Percentiles rank a stretch among this genome's conserved stretches.
Conservation (phyloP, 176 grass and related monocot species). For the sorghum (Sorghum bicolor) region Sorghum_bicolor_NCBIv3 NC_012872.2:68188501-68189000, state of each 20-base stretch:
- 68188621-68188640: not conserved
- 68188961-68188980: conserved; percentile 70
- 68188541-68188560: not conserved
- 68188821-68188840: conserved; percentile 80
- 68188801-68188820: not conserved
- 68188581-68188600: not conserved
- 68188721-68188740: not conserved
- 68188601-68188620: not conserved
- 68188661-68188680: not conserved
- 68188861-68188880: conserved; percentile 59
- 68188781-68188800: not conserved
- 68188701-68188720: not conserved
- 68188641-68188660: not conserved
- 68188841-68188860: conserved; percentile 54
- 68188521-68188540: not conserved
- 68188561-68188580: not conserved
- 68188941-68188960: conserved; percentile 66
- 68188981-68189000: conserved; percentile 61
- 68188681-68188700: not conserved
- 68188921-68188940: conserved; percentile 86
- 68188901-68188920: conserved; percentile 98
- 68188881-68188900: conserved; percentile 75
- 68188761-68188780: not conserved
- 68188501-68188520: not conserved
- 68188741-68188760: not conserved